Conservation (phyloP, 1,284 basidiomycete genomes). For the Thecaphora frezii region DNA sequence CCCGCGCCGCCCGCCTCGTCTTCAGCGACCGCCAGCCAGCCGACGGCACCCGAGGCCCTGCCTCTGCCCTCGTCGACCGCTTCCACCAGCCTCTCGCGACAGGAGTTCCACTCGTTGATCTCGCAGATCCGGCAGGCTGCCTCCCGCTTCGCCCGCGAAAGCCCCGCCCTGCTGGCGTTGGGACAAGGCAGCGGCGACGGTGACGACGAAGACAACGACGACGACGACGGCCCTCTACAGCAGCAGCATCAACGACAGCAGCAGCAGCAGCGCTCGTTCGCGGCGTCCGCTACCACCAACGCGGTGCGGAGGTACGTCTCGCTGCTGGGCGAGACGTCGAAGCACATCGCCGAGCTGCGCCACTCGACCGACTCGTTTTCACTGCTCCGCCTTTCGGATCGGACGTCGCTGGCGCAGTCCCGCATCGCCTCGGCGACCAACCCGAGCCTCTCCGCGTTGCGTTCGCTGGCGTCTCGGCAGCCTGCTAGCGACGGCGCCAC, state of each 20-base stretch:
- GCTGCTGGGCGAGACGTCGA: conserved; percentile 27
- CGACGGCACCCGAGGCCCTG: too few relatives aligned
- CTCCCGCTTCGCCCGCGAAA: conserved; percentile 20
- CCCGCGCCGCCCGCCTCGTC: too few relatives aligned
- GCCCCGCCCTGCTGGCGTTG: conserved; percentile 12
- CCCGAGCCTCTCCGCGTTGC: conserved; percentile 1
- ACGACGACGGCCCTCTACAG: too few relatives aligned
- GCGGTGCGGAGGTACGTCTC: conserved; percentile 30
- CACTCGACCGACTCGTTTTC: conserved; percentile 25
- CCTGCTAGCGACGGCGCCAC: not conserved
- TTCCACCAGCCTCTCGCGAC: conserved; percentile 18
- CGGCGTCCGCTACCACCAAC: conserved; percentile 8
- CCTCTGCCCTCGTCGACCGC: conserved; percentile 2
- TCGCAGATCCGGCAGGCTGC: conserved; percentile 30
- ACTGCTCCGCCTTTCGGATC: too few relatives aligned
- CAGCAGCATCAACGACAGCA: not conserved
- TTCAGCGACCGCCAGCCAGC: too few relatives aligned
- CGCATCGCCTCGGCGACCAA: conserved; percentile 1
- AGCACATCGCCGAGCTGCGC: conserved; percentile 24
- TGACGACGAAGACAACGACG: conserved; percentile 3
- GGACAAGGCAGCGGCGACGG: too few relatives aligned
- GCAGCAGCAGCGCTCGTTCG: conserved; percentile 3
- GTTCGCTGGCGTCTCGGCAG: not conserved
- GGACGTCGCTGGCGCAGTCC: not conserved
- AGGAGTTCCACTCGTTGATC: conserved; percentile 27